These are phyloP conservation scores for Pseudovirgaria hyperparasitica DNA, from an alignment of 2,329 filamentous ascomycete species.

Conservation along the genomic window DNA sequence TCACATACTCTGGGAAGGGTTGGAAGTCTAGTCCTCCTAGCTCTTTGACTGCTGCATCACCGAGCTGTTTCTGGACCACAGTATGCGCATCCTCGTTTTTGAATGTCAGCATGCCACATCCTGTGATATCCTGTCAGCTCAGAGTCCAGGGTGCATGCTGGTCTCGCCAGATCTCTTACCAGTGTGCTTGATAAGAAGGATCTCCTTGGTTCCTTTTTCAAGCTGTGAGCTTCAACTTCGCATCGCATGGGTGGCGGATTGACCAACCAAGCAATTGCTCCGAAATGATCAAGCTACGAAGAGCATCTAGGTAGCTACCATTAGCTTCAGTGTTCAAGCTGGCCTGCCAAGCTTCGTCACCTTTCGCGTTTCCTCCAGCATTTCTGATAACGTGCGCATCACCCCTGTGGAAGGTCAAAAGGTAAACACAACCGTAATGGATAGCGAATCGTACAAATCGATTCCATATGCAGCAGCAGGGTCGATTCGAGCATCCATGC, in stretches of 20 bases:
- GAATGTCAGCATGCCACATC: slow-evolving; percentile 61
- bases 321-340: slow-evolving; percentile 34
- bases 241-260: no score
- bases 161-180: no score
- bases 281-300: slow-evolving; percentile 65
- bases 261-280: slow-evolving; percentile 66
- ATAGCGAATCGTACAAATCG: neutral
- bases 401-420: slow-evolving; percentile 56
- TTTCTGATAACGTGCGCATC: slow-evolving; percentile 73
- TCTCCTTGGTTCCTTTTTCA: slow-evolving; percentile 64
- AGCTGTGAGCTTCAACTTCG: no score
- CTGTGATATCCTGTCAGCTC: no score
- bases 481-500: slow-evolving; percentile 69
- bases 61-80: slow-evolving; percentile 48
- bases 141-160: no score
- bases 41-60: slow-evolving; percentile 35
- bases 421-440: neutral
- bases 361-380: slow-evolving; percentile 24
- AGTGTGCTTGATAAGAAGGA: slow-evolving; percentile 63
- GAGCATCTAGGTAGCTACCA: slow-evolving; percentile 51
- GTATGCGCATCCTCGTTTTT: slow-evolving; percentile 43
- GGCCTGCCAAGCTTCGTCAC: neutral
- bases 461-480: slow-evolving; percentile 40
- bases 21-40: slow-evolving; percentile 46
- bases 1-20: slow-evolving; percentile 50